A percentile compares a stretch with the other conserved stretches of the same genome.
phyloP scores from a whole-genome alignment of 257 asterid genomes.

The Verbena officinalis region DNA sequence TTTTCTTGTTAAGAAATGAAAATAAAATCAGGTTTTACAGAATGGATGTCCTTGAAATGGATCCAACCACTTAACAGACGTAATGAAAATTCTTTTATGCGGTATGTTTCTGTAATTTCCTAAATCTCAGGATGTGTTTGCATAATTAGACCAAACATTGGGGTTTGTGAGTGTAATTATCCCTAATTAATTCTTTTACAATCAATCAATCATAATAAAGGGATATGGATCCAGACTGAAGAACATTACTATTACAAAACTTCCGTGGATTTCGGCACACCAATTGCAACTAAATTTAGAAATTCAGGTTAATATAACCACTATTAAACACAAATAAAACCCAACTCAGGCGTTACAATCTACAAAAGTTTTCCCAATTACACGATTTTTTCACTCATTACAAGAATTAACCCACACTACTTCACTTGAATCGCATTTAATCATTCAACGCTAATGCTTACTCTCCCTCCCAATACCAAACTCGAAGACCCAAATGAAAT shows the following conservation, averaged over 20 bases:
- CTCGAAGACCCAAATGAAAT: neutral
- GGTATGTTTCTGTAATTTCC: too few species aligned
- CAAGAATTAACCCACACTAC: constrained; percentile 12
- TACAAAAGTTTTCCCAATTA: neutral
- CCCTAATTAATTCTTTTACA: too few species aligned
- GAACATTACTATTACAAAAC: neutral
- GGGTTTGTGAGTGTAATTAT: too few species aligned
- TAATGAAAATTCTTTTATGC: too few species aligned
- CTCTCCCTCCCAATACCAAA: neutral
- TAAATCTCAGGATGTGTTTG: too few species aligned
- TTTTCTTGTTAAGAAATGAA: too few species aligned
- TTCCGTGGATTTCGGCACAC: constrained; percentile 16
- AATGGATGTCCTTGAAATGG: too few species aligned
- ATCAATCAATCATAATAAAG: neutral
- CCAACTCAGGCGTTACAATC: constrained; percentile 18
- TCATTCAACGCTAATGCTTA: neutral
- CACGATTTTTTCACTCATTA: constrained; percentile 1
- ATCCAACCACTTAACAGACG: too few species aligned
- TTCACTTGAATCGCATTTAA: constrained; percentile 7
- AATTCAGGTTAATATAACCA: constrained; percentile 20
- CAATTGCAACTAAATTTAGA: constrained; percentile 1
- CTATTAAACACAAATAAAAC: neutral
- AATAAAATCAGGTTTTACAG: too few species aligned
- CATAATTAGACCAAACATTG: too few species aligned
- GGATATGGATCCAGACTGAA: neutral